These are phyloP conservation scores for Barnettozyma wickerhamii DNA, from an alignment of 805 yeast species.

Conservation along the genomic window DNA sequence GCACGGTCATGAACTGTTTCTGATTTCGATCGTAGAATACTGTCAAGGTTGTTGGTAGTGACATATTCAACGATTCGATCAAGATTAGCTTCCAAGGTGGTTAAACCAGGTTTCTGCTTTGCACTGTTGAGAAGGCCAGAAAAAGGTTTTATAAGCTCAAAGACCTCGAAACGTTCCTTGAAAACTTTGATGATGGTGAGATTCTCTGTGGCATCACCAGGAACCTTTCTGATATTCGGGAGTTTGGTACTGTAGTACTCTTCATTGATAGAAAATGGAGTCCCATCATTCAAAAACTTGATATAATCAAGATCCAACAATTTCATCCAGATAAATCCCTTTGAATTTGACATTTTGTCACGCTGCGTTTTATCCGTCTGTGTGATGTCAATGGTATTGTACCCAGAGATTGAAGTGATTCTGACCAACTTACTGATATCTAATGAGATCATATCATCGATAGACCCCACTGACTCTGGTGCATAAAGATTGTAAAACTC, in stretches of 20 bases:
- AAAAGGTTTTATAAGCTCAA: constrained; percentile 2
- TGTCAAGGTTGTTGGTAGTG: constrained; percentile 1
- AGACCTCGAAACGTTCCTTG: neutral
- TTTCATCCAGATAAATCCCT: constrained; percentile 9
- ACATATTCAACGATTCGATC: constrained; percentile 3
- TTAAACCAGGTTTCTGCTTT: neutral
- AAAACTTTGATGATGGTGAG: constrained; percentile 1
- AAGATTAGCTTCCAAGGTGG: neutral
- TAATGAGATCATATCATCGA: constrained; percentile 7
- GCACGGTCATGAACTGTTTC: constrained; percentile 3
- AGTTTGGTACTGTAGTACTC: constrained; percentile 10
- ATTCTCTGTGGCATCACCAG: constrained; percentile 4
- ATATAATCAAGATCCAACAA: constrained; percentile 12
- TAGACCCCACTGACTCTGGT: constrained; percentile 5
- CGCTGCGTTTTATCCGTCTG: neutral
- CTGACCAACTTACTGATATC: constrained; percentile 5
- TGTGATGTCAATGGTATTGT: constrained; percentile 3
- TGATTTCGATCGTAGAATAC: constrained; percentile 4
- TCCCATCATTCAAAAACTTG: constrained; percentile 17
- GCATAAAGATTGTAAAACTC: constrained; percentile 4
- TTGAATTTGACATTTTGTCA: neutral
- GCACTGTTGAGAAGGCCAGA: constrained; percentile 1
- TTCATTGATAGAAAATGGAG: constrained; percentile 10
- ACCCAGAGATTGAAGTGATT: constrained; percentile 5
- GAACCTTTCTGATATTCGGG: neutral